These are phyloP conservation scores for Cyclotella choctawhatcheeana DNA, from an alignment of 108 stramenopile species.

Conservation along the genomic window DNA sequence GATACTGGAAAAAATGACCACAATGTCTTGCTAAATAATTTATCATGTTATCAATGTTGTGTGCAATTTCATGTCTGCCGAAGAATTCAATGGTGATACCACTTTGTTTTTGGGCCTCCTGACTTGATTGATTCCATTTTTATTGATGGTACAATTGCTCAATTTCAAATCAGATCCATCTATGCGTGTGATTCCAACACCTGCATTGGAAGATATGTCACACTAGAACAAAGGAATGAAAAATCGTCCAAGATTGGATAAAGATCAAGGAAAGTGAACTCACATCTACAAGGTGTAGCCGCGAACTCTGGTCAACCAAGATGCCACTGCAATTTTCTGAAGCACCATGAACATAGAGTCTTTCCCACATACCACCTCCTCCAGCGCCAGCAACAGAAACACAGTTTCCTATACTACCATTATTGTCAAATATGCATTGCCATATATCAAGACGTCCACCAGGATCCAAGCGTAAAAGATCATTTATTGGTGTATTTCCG, in stretches of 20 bases:
- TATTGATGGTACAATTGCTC: constrained; percentile 16
- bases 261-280: constrained; percentile 9
- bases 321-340: constrained; percentile 27
- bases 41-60: no score
- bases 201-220: constrained; percentile 19
- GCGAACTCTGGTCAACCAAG: constrained; percentile 22
- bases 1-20: no score
- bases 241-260: background rate
- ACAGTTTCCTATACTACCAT: constrained; percentile 56
- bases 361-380: constrained; percentile 44
- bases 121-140: constrained; percentile 10
- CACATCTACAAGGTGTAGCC: constrained; percentile 36
- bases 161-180: constrained; percentile 21
- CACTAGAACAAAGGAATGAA: background rate
- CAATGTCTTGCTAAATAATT: no score
- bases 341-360: constrained; percentile 31
- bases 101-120: background rate
- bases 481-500: constrained; percentile 32
- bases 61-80: background rate
- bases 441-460: constrained; percentile 64
- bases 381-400: constrained; percentile 21
- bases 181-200: constrained; percentile 15
- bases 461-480: constrained; percentile 54
- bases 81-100: background rate
- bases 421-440: constrained; percentile 75